Percentiles rank a stretch among this genome's conserved stretches.
Conservation (phyloP, 2,329 filamentous ascomycete species). For the Hymenoscyphus linearis region DNA sequence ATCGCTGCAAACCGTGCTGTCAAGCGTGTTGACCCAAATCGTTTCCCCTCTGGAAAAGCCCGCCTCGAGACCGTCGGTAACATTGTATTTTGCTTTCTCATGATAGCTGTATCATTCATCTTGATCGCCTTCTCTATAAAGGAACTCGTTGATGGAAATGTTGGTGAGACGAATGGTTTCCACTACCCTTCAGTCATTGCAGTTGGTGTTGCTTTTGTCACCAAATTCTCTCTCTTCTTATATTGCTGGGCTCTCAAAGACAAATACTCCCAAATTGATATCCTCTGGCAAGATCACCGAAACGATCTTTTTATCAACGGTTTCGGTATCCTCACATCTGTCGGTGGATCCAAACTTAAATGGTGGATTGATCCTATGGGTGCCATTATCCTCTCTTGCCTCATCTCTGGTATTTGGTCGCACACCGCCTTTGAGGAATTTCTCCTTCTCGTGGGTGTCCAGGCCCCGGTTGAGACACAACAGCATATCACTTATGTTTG, state of each 20-base stretch:
- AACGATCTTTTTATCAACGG: conserved; percentile 98
- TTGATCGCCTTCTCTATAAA: conserved; percentile 82
- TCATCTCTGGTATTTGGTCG: conserved; percentile 79
- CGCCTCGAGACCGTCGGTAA: conserved; percentile 94
- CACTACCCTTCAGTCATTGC: conserved; percentile 80
- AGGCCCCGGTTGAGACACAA: conserved; percentile 77
- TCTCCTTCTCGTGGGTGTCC: conserved; percentile 82
- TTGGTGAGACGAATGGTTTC: conserved; percentile 54
- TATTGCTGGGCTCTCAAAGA: conserved; percentile 92
- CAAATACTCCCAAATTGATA: conserved; percentile 85
- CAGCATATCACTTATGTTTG: conserved; percentile 95
- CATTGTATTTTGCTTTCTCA: conserved; percentile 92
- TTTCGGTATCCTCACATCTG: conserved; percentile 82
- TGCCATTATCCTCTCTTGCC: conserved; percentile 72
- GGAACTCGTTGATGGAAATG: conserved; percentile 54
- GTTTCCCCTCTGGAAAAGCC: conserved; percentile 88
- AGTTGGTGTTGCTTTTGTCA: conserved; percentile 75
- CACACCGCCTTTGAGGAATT: conserved; percentile 85
- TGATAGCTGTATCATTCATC: conserved; percentile 87
- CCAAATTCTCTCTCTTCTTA: conserved; percentile 77
- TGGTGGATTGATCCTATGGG: conserved; percentile 98
- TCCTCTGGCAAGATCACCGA: conserved; percentile 93
- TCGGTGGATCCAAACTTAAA: conserved; percentile 79
- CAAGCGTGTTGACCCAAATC: conserved; percentile 74
- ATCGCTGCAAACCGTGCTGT: conserved; percentile 86